Conservation (phyloP, 202 grass and related monocot genomes). For the Eragrostis tef region DNA sequence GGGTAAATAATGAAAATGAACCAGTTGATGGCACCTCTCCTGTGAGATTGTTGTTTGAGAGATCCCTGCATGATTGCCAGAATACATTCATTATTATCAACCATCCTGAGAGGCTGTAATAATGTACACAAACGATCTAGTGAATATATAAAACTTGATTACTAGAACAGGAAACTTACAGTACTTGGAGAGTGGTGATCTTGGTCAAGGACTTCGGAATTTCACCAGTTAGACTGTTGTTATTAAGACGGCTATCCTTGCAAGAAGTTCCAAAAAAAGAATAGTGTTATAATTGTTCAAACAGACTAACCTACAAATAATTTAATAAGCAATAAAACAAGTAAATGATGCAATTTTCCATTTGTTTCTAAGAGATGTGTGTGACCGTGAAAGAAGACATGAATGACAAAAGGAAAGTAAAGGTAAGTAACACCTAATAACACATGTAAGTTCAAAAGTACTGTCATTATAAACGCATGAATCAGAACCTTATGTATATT, state of each 20-base stretch:
- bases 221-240: conserved; percentile 71
- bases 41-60: conserved; percentile 78
- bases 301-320: conserved; percentile 17
- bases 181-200: conserved; percentile 83
- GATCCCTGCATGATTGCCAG: conserved; percentile 64
- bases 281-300: conserved; percentile 42
- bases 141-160: conserved; percentile 16
- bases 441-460: conserved; percentile 27
- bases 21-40: conserved; percentile 84
- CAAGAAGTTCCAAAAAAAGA: conserved; percentile 51
- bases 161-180: conserved; percentile 68
- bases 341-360: conserved; percentile 1
- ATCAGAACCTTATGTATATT: neutral
- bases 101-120: conserved; percentile 7
- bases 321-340: conserved; percentile 10
- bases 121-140: conserved; percentile 30
- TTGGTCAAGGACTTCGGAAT: conserved; percentile 69
- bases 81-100: conserved; percentile 40
- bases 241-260: conserved; percentile 91
- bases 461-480: neutral
- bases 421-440: conserved; percentile 32
- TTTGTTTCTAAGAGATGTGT: conserved; percentile 12
- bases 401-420: neutral
- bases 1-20: conserved; percentile 89
- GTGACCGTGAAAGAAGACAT: conserved; percentile 18